Evolutionary conservation across 805 yeast species (phyloP), one percentile per base, ranked within the genome.

Genomic region (Lipomyces yamadae): DNA sequence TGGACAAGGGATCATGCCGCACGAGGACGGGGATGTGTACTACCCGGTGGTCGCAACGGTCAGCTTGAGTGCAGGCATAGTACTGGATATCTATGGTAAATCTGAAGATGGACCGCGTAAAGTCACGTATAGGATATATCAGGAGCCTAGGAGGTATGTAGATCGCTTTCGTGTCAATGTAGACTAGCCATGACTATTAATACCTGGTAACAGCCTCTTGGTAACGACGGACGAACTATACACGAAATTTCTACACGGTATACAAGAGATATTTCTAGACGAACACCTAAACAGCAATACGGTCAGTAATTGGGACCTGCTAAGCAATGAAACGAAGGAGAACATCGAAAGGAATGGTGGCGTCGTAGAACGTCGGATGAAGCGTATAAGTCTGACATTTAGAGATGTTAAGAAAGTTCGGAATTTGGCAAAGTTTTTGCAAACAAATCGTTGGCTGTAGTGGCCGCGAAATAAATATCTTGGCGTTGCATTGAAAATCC

Each of bases 1-100:
- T 11, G 71, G 71, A 35, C 65, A 68, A 48, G 71, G 71, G 8
- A 68, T 68, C 63, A 66, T 68, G 70, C 71, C 71, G 1, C 71
- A 68, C 42, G 70, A 68, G 54, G 71, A 68, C 62, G 71, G 71
- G 29, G 69, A 62, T 29, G 71, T 57, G 30, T 68, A 68, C 48
- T 63, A 29, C 39, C 71, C 71, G 29, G 56, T 66, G 67, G 71
- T 68, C n/a, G 71, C 71, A 11, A 68, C 71, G 3, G 70, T 68
- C 30, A 66, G 70, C 56, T 33, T 68, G 35, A 37, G 61, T 15
- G 65, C 52, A 32, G 61, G 61, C 13, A 67, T 68, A 18, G 67
- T 68, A 35, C 42, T 68, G 18, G 69, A 68, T 18, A 59, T 68
- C n/a, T 62, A 62, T 42, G 32, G 24, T 4, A 67, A 65, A 58